phyloP scores from a whole-genome alignment of 352 stramenopile genomes.

The Phytopythium litorale region DNA sequence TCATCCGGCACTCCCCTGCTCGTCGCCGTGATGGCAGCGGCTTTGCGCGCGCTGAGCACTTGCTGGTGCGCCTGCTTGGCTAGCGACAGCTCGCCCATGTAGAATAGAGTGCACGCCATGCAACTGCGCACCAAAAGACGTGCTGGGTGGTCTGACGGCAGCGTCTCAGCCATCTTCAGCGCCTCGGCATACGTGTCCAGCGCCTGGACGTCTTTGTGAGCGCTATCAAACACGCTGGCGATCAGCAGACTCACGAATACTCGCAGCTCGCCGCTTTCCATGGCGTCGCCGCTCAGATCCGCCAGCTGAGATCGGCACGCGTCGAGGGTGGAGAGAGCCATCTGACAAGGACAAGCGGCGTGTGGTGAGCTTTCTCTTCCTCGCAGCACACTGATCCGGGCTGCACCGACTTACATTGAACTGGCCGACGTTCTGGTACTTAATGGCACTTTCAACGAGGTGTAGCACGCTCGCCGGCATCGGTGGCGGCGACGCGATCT shows the following conservation, averaged over 20 bases:
- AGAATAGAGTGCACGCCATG: slow-evolving; percentile 55
- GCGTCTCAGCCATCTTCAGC: slow-evolving; percentile 28
- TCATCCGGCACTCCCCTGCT: not conserved
- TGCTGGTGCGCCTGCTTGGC: slow-evolving; percentile 53
- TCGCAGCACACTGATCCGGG: not conserved
- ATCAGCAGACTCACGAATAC: slow-evolving; percentile 51
- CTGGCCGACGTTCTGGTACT: slow-evolving; percentile 62
- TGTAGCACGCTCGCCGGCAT: slow-evolving; percentile 36
- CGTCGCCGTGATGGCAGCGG: slow-evolving; percentile 5
- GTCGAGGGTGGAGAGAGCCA: slow-evolving; percentile 51
- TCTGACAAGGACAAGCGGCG: slow-evolving; percentile 20
- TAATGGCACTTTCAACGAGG: slow-evolving; percentile 48
- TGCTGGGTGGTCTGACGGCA: slow-evolving; percentile 30
- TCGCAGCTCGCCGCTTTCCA: slow-evolving; percentile 19
- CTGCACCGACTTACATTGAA: slow-evolving; percentile 40
- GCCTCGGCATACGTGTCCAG: slow-evolving; percentile 49
- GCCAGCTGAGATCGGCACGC: slow-evolving; percentile 22
- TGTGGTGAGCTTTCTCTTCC: not conserved
- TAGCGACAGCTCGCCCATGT: slow-evolving; percentile 39
- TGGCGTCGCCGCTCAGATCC: not conserved
- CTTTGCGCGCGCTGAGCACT: slow-evolving; percentile 37
- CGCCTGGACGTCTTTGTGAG: slow-evolving; percentile 39
- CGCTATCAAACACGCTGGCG: slow-evolving; percentile 59
- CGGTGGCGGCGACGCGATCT: slow-evolving; percentile 42
- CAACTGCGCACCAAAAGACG: slow-evolving; percentile 44